Conservation (phyloP, 148 eudicot genomes). For the Persicaria maculosa region DNA sequence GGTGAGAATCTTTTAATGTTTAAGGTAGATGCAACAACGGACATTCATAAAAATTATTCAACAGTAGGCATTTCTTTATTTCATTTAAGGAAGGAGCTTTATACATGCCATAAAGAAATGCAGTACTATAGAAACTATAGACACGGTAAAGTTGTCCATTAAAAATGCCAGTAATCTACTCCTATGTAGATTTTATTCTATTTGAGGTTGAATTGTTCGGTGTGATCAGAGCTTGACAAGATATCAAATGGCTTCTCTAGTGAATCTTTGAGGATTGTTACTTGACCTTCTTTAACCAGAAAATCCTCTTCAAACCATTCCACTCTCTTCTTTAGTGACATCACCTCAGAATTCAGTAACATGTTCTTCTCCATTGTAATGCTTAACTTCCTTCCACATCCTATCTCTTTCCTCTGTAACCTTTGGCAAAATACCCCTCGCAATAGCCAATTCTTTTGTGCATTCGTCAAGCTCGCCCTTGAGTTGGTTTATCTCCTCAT, state of each 20-base stretch:
- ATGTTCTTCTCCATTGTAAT: slow-evolving; percentile 68
- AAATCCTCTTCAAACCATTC: slow-evolving; percentile 79
- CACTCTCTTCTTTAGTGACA: slow-evolving; percentile 58
- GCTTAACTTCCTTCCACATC: slow-evolving; percentile 83
- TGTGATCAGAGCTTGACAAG: slow-evolving; percentile 42
- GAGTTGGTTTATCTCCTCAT: slow-evolving; percentile 51
- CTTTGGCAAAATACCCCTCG: slow-evolving; percentile 55
- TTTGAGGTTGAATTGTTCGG: neutral
- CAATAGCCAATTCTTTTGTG: slow-evolving; percentile 40
- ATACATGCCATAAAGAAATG: no score
- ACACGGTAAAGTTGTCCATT: slow-evolving; percentile 4
- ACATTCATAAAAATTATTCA: no score
- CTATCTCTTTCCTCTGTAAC: slow-evolving; percentile 72
- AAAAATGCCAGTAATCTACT: neutral
- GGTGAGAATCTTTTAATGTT: no score
- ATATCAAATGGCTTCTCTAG: slow-evolving; percentile 73
- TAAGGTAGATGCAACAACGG: no score
- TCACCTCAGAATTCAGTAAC: slow-evolving; percentile 64
- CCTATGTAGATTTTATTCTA: slow-evolving; percentile 2
- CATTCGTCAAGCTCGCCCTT: slow-evolving; percentile 57
- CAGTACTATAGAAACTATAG: neutral
- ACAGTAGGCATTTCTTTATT: no score
- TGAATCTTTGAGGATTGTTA: slow-evolving; percentile 61
- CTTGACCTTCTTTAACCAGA: slow-evolving; percentile 86
- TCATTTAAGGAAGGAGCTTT: no score